phyloP scores from a whole-genome alignment of 2,329 filamentous ascomycete genomes.

The Neonectria sp. region DNA sequence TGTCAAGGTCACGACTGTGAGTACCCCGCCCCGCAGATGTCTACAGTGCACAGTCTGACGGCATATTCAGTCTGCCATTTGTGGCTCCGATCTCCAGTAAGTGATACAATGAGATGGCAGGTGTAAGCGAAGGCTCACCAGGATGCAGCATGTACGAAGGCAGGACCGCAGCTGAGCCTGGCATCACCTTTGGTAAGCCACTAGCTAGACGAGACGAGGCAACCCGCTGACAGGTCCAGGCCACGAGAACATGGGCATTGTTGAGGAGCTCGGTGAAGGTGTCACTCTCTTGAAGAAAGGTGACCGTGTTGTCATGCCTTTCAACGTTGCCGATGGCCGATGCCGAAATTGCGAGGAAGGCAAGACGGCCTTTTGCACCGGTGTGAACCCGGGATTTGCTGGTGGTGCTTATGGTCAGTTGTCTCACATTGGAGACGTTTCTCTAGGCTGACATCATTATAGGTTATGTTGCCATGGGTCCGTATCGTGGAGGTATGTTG shows the following conservation, averaged over 20 bases:
- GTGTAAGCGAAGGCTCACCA: conserved; percentile 15
- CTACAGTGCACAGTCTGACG: conserved; percentile 20
- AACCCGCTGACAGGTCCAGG: conserved; percentile 36
- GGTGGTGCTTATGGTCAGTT: conserved; percentile 52
- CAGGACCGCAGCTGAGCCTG: conserved; percentile 72
- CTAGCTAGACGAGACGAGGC: neutral
- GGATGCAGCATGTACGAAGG: conserved; percentile 74
- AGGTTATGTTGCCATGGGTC: conserved; percentile 74
- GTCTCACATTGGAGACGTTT: neutral
- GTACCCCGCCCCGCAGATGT: conserved; percentile 34
- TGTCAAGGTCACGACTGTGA: conserved; percentile 75
- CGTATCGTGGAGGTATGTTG: conserved; percentile 56
- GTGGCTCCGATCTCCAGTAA: conserved; percentile 66
- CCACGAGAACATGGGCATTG: conserved; percentile 74
- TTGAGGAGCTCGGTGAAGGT: conserved; percentile 69
- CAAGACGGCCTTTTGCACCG: conserved; percentile 76
- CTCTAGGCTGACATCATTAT: conserved; percentile 5
- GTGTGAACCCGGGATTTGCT: conserved; percentile 59
- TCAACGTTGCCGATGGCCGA: conserved; percentile 75
- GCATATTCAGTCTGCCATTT: conserved; percentile 60
- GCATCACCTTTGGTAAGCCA: conserved; percentile 69
- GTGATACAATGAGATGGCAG: conserved; percentile 23
- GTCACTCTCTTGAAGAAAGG: conserved; percentile 74
- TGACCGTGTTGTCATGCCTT: conserved; percentile 75
- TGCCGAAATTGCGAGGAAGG: conserved; percentile 77